phyloP scores from a whole-genome alignment of 352 stramenopile species.

The Phytophthora hibernalis region DNA sequence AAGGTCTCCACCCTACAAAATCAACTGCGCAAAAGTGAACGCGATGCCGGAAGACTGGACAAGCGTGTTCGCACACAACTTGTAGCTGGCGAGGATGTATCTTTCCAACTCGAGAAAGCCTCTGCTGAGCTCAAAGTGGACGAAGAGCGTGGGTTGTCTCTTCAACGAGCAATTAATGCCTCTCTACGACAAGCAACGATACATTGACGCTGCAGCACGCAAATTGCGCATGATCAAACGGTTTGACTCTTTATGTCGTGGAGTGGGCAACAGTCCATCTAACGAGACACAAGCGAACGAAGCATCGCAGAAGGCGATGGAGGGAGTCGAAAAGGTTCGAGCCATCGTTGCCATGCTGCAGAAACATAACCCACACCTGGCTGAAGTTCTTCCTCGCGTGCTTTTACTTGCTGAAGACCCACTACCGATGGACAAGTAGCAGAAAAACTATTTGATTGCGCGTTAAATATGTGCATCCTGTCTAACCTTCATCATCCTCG shows the following conservation, averaged over 20 bases:
- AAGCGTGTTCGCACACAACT: conserved; percentile 71
- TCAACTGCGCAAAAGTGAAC: conserved; percentile 71
- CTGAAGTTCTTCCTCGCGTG: conserved; percentile 86
- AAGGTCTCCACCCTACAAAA: conserved; percentile 86
- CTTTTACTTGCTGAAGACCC: conserved; percentile 81
- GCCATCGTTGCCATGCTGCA: conserved; percentile 67
- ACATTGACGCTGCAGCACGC: conserved; percentile 74
- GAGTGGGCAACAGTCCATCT: conserved; percentile 41
- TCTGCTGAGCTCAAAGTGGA: conserved; percentile 81
- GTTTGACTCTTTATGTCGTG: conserved; percentile 66
- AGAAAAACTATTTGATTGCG: too few relatives aligned
- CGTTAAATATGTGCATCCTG: conserved; percentile 1
- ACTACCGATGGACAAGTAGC: conserved; percentile 34
- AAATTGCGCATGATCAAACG: conserved; percentile 78
- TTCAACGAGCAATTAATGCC: conserved; percentile 89
- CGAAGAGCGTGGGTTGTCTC: conserved; percentile 62
- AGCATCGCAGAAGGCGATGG: conserved; percentile 59
- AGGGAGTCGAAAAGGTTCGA: conserved; percentile 59
- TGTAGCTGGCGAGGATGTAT: conserved; percentile 68
- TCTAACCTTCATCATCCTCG: conserved; percentile 8
- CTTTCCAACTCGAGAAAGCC: conserved; percentile 82
- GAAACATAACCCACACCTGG: conserved; percentile 77
- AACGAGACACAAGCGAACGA: conserved; percentile 62
- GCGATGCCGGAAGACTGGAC: conserved; percentile 64
- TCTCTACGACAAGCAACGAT: conserved; percentile 93